Base-by-base conservation (phyloP, 108 stramenopile species). In the Skeletonema menzelii region DNA sequence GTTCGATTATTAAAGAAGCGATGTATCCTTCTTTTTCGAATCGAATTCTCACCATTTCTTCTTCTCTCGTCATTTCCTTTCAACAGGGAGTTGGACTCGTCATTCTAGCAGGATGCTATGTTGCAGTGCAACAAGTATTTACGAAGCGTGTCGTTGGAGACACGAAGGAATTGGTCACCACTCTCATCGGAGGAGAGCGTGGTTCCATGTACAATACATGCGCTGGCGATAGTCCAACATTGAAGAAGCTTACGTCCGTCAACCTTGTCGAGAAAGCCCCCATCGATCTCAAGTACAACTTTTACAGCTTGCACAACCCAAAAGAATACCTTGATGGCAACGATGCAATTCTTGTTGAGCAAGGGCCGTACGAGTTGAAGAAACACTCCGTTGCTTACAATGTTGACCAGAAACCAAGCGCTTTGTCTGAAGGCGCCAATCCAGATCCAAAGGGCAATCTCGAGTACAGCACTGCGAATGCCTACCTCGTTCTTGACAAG, bases 131-230 rank as follows among this genome's bases (percentile, higher is more conserved):
- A 56, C 67, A 67, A 31, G 35, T 60, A 12, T 82, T 49, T 28
- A 63, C 20, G 20, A 44, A 30, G 28, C 22, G 37, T 61, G 72
- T 64, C 53, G 26, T 77, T 20, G 49, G 46, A 10, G 47, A 59
- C 8, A 66, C 66, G 32, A 61, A 27, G 35, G 1, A 61, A 12
- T 22, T 76, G 56, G 30, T 56, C 74, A 15, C 14, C 22, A 40
- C 20, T 15, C 74, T 77, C 12, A 34, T 61, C 8, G 82, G 82
- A 12, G 74, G 31, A 22, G 68, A 34, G 20, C 63, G 64, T 34
- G 82, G 82, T 46, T 83, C 82, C 27, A 47, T 83, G 82, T 79
- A 79, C 74, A 79, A 79, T 76, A 73, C 77, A n/a, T 82, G 80
- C 40, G 56, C 59, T 17, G 67, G 30, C 27, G 77, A 44, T 8